Conservation (phyloP, 2,329 filamentous ascomycete genomes). For the Massarina eburnea region DNA sequence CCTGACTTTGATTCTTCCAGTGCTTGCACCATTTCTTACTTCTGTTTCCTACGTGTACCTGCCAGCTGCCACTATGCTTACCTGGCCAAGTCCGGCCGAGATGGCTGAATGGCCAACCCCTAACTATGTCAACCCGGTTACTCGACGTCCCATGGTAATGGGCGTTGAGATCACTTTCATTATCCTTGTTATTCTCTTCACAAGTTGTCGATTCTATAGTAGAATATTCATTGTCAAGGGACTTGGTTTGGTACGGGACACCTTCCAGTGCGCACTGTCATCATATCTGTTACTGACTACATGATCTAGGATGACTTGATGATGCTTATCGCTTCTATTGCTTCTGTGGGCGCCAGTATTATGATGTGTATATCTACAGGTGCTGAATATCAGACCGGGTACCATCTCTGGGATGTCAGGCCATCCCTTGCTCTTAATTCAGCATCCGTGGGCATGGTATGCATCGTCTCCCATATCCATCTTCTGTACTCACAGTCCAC, state of each 20-base stretch:
- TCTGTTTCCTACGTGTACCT: neutral
- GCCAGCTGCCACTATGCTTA: neutral
- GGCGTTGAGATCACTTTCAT: constrained; percentile 18
- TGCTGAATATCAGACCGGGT: constrained; percentile 13
- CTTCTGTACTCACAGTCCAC: neutral
- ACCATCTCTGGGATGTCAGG: constrained; percentile 16
- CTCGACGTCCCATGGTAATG: constrained; percentile 18
- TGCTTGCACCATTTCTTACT: neutral
- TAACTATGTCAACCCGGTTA: constrained; percentile 28
- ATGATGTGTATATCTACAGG: constrained; percentile 14
- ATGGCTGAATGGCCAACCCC: constrained; percentile 25
- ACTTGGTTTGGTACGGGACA: constrained; percentile 7
- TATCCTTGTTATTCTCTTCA: constrained; percentile 17
- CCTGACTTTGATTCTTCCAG: neutral
- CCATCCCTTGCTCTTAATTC: constrained; percentile 1
- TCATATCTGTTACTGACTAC: neutral
- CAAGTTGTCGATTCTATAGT: constrained; percentile 22
- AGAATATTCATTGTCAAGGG: constrained; percentile 12
- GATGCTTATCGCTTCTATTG: constrained; percentile 15
- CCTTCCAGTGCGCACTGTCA: no score
- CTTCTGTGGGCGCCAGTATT: constrained; percentile 11
- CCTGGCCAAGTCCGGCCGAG: constrained; percentile 5
- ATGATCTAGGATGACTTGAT: constrained; percentile 15
- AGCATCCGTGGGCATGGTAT: constrained; percentile 1
- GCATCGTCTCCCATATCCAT: neutral